Evolutionary conservation across 192 early-diverging fungal species (phyloP).

Genomic region (Dissophora ornata): DNA sequence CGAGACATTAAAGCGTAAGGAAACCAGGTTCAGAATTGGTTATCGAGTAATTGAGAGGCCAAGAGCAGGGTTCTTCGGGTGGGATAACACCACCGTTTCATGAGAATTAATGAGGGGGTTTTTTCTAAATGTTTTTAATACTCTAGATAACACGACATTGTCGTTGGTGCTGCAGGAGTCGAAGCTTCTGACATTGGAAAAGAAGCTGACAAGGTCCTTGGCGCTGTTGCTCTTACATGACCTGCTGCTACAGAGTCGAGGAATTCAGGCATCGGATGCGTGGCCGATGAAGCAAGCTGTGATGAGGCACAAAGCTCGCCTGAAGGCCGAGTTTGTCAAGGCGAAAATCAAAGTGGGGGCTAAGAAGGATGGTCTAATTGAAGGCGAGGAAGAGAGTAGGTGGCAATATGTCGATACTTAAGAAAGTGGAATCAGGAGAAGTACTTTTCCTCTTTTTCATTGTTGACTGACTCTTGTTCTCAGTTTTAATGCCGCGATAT

Average conservation of each 20-base stretch:
- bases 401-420: too few relatives aligned
- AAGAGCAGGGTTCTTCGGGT: background rate
- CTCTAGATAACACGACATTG: constrained; percentile 59
- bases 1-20: constrained; percentile 89
- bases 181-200: constrained; percentile 59
- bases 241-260: constrained; percentile 80
- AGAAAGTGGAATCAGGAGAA: too few relatives aligned
- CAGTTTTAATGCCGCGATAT: constrained; percentile 83
- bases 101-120: too few relatives aligned
- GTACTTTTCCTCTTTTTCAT: too few relatives aligned
- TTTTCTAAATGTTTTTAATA: too few relatives aligned
- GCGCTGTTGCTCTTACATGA: constrained; percentile 87
- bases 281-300: constrained; percentile 74
- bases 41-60: too few relatives aligned
- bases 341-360: constrained; percentile 77
- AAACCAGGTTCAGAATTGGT: too few relatives aligned
- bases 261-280: constrained; percentile 70
- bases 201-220: constrained; percentile 60
- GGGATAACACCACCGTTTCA: background rate
- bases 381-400: constrained; percentile 63
- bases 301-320: constrained; percentile 70
- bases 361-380: constrained; percentile 66
- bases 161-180: constrained; percentile 63
- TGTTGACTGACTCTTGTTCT: too few relatives aligned
- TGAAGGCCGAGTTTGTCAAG: constrained; percentile 82